Base-by-base conservation (phyloP, 2,329 filamentous ascomycete genomes). In the Davidsoniella virescens region DNA sequence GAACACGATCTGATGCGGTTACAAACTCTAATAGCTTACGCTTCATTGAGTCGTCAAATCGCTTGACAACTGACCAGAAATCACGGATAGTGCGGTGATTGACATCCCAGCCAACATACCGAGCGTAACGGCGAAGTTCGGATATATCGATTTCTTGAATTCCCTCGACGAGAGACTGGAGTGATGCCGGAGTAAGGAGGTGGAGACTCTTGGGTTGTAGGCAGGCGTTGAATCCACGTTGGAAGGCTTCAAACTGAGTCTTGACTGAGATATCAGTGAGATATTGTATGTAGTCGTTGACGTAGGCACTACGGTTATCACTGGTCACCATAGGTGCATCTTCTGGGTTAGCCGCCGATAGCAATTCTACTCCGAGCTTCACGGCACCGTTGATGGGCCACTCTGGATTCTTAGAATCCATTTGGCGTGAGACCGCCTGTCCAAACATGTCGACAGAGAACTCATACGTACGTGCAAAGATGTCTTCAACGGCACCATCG, bases 1-100 rank as follows among this genome's bases (percentile, higher is more conserved):
- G 92, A 2, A 96, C 76, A 2, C 92, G 76, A 60, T 95, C 88
- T 58, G 82, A 90, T 0, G 90, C 90, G 12, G 92, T 98, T 26
- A 98, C 88, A 59, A 98, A 98, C 62, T 95, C 87, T 29, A 98
- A 71, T 33, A 98, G 67, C 58, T 77, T 78, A 48, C 79, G 75
- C 64, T 82, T 82, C 70, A 88, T 82, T 42, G 74, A 70, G 14
- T 81, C 71, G 53, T 78, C 72, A 60, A 76, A 92, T 36, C 62
- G 64, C 55, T 74, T 74, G 1, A 94, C 83, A 6, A 95, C 73
- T 10, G 71, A 71, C 92, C 92, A 98, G 62, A 98, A 96, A 57
- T 84, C 77, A 20, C 70, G 68, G 40, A 98, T 78, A 1, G 82
- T 77, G 12, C 70, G 76, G 56, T 92, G 81, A 0, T 69, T 70